Conservation (phyloP, 2,329 filamentous ascomycete genomes). For the Alternaria hordeiaustralica region DNA sequence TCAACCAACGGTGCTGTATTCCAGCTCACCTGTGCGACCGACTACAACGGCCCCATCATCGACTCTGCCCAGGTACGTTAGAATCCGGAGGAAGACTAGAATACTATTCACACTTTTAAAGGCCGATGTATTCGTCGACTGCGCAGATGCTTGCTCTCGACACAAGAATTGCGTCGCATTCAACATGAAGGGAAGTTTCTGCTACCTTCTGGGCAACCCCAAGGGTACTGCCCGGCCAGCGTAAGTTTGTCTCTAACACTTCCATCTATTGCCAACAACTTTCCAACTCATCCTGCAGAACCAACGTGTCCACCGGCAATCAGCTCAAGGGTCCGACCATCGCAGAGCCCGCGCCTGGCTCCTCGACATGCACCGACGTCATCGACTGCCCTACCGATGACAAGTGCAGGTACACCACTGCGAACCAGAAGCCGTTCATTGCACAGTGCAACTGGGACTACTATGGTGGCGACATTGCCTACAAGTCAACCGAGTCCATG, state of each 20-base stretch:
- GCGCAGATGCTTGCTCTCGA: slow-evolving; percentile 15
- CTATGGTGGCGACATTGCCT: slow-evolving; percentile 13
- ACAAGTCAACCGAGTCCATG: neutral
- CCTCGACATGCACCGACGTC: slow-evolving; percentile 2
- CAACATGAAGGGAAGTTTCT: slow-evolving; percentile 15
- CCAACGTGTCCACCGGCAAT: slow-evolving; percentile 3
- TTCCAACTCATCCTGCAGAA: neutral
- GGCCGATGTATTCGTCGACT: slow-evolving; percentile 13
- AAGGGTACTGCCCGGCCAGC: slow-evolving; percentile 1
- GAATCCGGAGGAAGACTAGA: neutral
- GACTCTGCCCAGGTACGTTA: slow-evolving; percentile 1
- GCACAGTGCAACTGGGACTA: slow-evolving; percentile 14
- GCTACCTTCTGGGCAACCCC: slow-evolving; percentile 17
- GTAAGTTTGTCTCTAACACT: neutral
- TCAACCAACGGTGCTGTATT: slow-evolving; percentile 15
- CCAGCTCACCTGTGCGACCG: slow-evolving; percentile 12
- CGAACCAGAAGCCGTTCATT: slow-evolving; percentile 1
- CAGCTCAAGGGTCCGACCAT: neutral
- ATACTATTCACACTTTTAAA: neutral
- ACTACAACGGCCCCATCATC: slow-evolving; percentile 15
- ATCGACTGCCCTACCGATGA: slow-evolving; percentile 9
- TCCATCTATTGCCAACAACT: neutral
- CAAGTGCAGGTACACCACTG: slow-evolving; percentile 8
- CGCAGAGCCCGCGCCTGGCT: neutral
- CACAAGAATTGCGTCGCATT: slow-evolving; percentile 8